Conservation (phyloP, 495 filamentous ascomycete genomes). For the Neurospora sp. region DNA sequence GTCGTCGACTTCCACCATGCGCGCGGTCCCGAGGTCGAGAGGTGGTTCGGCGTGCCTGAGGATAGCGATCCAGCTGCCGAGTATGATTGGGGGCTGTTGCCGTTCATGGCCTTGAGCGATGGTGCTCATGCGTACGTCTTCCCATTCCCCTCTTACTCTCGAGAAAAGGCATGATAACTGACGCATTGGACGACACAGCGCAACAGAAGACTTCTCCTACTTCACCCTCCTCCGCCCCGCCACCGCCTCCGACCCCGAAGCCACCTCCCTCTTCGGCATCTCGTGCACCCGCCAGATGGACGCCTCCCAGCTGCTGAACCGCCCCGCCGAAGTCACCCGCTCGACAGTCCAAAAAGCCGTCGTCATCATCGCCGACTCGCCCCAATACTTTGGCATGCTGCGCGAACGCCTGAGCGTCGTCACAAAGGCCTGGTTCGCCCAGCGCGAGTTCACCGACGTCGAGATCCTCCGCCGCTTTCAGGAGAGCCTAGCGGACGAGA, state of each 20-base stretch:
- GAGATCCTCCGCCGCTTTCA: conserved; percentile 68
- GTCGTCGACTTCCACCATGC: conserved; percentile 98
- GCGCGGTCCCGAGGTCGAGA: conserved; percentile 88
- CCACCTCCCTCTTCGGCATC: conserved; percentile 87
- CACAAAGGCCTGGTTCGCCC: conserved; percentile 91
- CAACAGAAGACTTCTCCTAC: conserved; percentile 94
- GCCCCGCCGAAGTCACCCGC: conserved; percentile 81
- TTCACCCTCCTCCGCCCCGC: conserved; percentile 78
- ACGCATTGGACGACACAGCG: conserved; percentile 31
- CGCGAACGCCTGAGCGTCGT: conserved; percentile 80
- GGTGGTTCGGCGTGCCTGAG: conserved; percentile 74
- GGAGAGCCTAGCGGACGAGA: conserved; percentile 64
- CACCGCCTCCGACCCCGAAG: conserved; percentile 34
- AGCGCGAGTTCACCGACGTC: conserved; percentile 61
- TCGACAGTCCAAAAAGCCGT: conserved; percentile 97
- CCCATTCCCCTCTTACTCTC: not conserved
- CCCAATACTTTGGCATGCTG: conserved; percentile 67
- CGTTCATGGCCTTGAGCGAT: conserved; percentile 96
- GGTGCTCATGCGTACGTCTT: conserved; percentile 78
- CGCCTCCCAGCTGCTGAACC: conserved; percentile 60
- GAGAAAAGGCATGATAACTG: not conserved
- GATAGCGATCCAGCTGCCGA: conserved; percentile 70
- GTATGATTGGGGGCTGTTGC: conserved; percentile 86
- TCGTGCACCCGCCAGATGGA: conserved; percentile 90
- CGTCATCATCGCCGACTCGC: conserved; percentile 89